Percentiles rank a stretch among this genome's conserved stretches.
Conservation (phyloP, 2,329 filamentous ascomycete genomes). For the Periconia macrospinosa region DNA sequence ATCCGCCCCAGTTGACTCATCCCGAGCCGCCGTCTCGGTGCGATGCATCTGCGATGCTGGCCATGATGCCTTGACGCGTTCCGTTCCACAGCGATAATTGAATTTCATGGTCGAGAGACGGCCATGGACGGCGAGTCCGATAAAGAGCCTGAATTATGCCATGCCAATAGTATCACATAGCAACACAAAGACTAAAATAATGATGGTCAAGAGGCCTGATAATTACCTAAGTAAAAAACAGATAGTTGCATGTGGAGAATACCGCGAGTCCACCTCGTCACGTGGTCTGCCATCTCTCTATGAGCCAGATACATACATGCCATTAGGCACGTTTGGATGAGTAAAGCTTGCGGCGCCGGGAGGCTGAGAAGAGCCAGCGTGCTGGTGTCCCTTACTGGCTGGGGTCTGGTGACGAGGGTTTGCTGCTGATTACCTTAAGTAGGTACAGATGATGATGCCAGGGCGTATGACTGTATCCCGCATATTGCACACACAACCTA, state of each 20-base stretch:
- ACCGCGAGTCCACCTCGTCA: not conserved
- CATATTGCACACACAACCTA: too few species aligned
- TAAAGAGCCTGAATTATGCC: not conserved
- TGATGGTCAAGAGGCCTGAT: too few species aligned
- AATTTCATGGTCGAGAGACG: not conserved
- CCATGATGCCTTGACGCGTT: not conserved
- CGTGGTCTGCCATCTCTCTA: not conserved
- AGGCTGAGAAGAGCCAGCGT: not conserved
- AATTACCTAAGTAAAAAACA: too few species aligned
- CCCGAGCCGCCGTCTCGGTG: not conserved
- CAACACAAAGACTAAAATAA: too few species aligned
- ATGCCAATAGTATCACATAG: too few species aligned
- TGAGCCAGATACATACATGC: not conserved
- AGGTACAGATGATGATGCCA: not conserved
- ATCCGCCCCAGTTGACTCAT: not conserved
- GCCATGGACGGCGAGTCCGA: not conserved
- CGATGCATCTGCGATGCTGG: not conserved
- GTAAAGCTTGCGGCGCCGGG: not conserved
- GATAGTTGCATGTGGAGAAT: too few species aligned
- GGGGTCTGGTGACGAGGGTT: not conserved
- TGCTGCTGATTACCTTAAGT: not conserved
- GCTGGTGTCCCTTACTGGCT: not conserved
- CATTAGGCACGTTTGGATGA: not conserved
- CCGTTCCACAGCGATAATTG: constrained; percentile 5
- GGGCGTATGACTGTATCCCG: not conserved